These are phyloP conservation scores for Pelagomonas calceolata DNA, from an alignment of 108 stramenopile genomes.

Conservation along the genomic window DNA sequence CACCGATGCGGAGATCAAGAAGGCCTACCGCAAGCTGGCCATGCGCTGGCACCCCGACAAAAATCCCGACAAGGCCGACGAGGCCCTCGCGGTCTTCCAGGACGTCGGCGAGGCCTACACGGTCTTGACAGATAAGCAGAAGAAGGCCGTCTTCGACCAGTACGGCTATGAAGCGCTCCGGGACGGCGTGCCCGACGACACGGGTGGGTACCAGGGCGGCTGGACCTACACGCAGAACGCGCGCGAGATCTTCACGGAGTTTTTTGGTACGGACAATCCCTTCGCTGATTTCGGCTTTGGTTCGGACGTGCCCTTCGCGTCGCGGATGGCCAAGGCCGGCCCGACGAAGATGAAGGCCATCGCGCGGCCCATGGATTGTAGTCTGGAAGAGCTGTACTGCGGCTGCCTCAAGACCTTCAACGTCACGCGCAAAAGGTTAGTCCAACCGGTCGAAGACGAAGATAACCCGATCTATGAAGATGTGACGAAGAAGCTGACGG, in stretches of 20 bases:
- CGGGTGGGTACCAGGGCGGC: slow-evolving; percentile 12
- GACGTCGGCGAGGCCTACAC: slow-evolving; percentile 54
- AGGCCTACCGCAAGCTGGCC: slow-evolving; percentile 34
- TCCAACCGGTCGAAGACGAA: background rate
- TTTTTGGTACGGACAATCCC: slow-evolving; percentile 36
- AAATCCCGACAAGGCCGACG: slow-evolving; percentile 25
- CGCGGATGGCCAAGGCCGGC: slow-evolving; percentile 30
- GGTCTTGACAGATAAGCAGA: slow-evolving; percentile 47
- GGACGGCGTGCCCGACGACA: slow-evolving; percentile 28
- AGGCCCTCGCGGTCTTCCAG: slow-evolving; percentile 37
- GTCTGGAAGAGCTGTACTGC: slow-evolving; percentile 50
- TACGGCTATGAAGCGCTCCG: slow-evolving; percentile 51
- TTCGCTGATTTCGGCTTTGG: slow-evolving; percentile 38
- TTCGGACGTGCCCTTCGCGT: slow-evolving; percentile 9
- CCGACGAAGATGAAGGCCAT: slow-evolving; percentile 38
- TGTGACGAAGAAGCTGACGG: slow-evolving; percentile 23
- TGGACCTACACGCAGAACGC: slow-evolving; percentile 38
- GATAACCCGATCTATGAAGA: slow-evolving; percentile 2
- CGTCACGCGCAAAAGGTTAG: slow-evolving; percentile 30
- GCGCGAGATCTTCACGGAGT: slow-evolving; percentile 44
- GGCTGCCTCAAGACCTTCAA: slow-evolving; percentile 43
- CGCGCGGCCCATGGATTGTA: slow-evolving; percentile 25
- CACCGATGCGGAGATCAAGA: slow-evolving; percentile 29
- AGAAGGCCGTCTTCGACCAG: slow-evolving; percentile 51
- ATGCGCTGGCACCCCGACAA: slow-evolving; percentile 33